Evolutionary conservation across 2,329 filamentous ascomycete species (phyloP), one percentile per base, ranked within the genome.

Genomic region (Talaromyces sp.): DNA sequence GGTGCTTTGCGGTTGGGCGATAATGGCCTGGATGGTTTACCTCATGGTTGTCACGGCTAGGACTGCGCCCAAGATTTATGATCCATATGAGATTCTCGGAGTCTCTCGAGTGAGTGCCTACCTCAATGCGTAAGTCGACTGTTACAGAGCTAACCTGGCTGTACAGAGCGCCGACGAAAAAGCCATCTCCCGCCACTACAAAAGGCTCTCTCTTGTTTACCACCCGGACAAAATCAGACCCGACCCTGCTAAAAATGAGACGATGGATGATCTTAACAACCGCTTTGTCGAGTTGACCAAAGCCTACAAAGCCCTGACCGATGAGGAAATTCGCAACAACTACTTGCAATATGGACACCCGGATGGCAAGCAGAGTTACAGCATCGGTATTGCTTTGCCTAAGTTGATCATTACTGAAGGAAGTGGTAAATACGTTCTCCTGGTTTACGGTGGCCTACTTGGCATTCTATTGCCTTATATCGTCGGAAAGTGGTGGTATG

Each of bases 401-500:
- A 89, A 95, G 74, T 91, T 95, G 77, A 92, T 99, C 69, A 85
- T 99, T 60, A 90, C 91, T 15, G 92, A 97, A 67, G 93, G 93
- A 60, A 96, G 95, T 75, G 93, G 93, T 67, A 98, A 97, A 81
- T 98, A 96, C 72, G 90, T 99, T 59, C 82, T 99, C 63, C 81
- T 97, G 61, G 84, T 97, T 65, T 99, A 99, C 75, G 93, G 92
- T 42, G 77, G 89, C 36, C 84, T 98, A 44, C 87, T 99, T 57
- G 95, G 93, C 60, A 91, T 98, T 64, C 80, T 97, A 63, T 82
- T 99, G 58, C 95, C 95, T 2, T 99, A 96, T 75, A 82, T 95
- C 55, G 93, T 99, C 60, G 95, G 95, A 55, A 92, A 90, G 62
- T 99, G 95, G 95, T 99, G 95, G 95, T 99, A 99, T 73, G 95